Percentiles rank a stretch among this genome's conserved stretches.
These are phyloP conservation scores for Spergularia azorica DNA, from an alignment of 179 eudicot genomes.

Conservation along the genomic window DNA sequence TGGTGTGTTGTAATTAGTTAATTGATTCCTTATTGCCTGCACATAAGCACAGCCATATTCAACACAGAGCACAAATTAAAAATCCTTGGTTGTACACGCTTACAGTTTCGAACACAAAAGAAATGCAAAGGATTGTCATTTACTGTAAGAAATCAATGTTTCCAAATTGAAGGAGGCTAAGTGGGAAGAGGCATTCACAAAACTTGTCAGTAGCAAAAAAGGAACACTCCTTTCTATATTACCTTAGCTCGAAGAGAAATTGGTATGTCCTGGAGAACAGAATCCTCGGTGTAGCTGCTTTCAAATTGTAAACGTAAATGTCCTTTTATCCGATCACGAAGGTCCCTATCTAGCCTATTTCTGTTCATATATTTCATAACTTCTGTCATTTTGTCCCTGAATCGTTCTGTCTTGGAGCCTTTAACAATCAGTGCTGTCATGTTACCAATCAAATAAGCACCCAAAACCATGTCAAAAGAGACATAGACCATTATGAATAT, in stretches of 20 bases:
- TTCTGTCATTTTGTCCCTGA: slow-evolving; percentile 89
- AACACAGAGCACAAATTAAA: background rate
- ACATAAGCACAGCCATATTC: background rate
- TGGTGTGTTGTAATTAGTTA: background rate
- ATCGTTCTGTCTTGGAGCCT: slow-evolving; percentile 85
- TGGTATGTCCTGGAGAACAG: slow-evolving; percentile 81
- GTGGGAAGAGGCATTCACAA: background rate
- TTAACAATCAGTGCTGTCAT: slow-evolving; percentile 93
- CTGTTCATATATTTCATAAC: slow-evolving; percentile 82
- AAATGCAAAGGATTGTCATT: background rate
- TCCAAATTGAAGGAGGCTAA: no score
- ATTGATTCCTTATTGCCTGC: background rate
- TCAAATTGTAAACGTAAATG: slow-evolving; percentile 86
- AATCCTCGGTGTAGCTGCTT: slow-evolving; percentile 82
- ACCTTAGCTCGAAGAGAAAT: slow-evolving; percentile 92
- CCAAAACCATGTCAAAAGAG: slow-evolving; percentile 91
- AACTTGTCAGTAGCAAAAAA: background rate
- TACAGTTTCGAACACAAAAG: background rate
- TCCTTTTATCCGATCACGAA: slow-evolving; percentile 82
- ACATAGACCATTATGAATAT: slow-evolving; percentile 88
- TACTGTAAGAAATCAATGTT: no score
- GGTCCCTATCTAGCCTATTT: slow-evolving; percentile 69
- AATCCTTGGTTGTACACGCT: background rate
- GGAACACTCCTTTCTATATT: background rate
- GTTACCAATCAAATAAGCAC: slow-evolving; percentile 93